Base-by-base conservation (phyloP, 1,284 basidiomycete genomes). In the Sanguinoderma infundibulare region DNA sequence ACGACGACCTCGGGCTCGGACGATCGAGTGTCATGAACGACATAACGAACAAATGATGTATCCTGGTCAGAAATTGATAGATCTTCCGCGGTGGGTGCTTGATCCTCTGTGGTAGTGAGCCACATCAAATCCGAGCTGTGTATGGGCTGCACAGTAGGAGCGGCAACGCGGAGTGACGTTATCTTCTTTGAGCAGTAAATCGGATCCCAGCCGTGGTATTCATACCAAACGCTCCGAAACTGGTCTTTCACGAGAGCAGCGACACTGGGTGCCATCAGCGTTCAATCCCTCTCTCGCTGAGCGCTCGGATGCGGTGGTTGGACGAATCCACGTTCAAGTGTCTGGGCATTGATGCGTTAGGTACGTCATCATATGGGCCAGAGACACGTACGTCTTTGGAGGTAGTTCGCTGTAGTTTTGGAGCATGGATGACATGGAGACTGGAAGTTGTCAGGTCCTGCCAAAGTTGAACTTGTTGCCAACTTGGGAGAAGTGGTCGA, bases 171-270 rank as follows among this genome's bases (percentile, higher is more conserved):
- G 10, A 63, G 49, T 9, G 56, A 55, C 4, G 54, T 38, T 35
- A 63, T 15, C 34, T 36, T 28, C 24, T 38, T 15, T 3, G 32
- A 40, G 50, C 46, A 64, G 17, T 58, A 52, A 4, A 12, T 28
- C 8, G 39, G 49, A 36, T 64, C 65, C 65, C 65, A 67, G 4
- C 17, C 24, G 47, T 62, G 59, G 46, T 59, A 67, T 24, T 64
- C 62, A 14, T 47, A 7, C 62, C 58, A 67, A 8, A 61, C 54
- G 4, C 53, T 51, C 17, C 57, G 46, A 30, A 53, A 63, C 7
- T 44, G 26, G 17, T n/a, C 7, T 26, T 32, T 49, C 8, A 49
- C 46, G 6, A 32, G 8, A n/a, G 46, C 24, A 8, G 28, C 3
- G 28, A 26, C n/a, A 17, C 17, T 15, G 26, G 26, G 15, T 47